Evolutionary conservation across 2,329 filamentous ascomycete species (phyloP).

Genomic region (Plenodomus biglobosus): DNA sequence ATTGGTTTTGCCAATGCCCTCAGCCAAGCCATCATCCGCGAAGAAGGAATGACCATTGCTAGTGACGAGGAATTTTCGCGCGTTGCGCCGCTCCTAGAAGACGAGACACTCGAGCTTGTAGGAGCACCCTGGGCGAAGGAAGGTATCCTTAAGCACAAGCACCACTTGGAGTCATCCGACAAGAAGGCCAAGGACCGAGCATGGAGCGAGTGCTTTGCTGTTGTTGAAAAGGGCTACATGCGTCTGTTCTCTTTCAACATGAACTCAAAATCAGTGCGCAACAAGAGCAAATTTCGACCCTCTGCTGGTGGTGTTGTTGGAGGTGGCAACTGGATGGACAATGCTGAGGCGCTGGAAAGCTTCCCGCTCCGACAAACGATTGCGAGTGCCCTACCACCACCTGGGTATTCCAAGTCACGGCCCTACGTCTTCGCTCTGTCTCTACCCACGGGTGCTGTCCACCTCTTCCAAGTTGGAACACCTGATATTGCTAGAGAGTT

Average conservation of each 20-base stretch:
- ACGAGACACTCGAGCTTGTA: conserved; percentile 86
- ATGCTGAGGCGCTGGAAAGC: conserved; percentile 83
- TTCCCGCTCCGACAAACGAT: conserved; percentile 90
- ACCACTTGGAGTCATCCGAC: conserved; percentile 86
- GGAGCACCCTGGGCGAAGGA: conserved; percentile 99
- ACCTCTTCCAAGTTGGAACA: conserved; percentile 97
- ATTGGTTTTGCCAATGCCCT: conserved; percentile 97
- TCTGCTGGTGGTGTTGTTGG: conserved; percentile 72
- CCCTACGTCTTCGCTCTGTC: conserved; percentile 95
- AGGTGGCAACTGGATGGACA: conserved; percentile 97
- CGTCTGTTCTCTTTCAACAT: conserved; percentile 89
- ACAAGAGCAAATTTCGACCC: conserved; percentile 62
- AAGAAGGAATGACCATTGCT: conserved; percentile 65
- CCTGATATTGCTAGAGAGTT: conserved; percentile 94
- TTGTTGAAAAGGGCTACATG: conserved; percentile 92
- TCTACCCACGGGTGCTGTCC: conserved; percentile 87
- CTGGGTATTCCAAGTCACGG: conserved; percentile 86
- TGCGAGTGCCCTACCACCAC: conserved; percentile 83
- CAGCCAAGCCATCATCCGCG: conserved; percentile 93
- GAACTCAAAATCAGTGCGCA: conserved; percentile 70
- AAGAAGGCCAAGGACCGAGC: conserved; percentile 92
- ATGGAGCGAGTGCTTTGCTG: conserved; percentile 94
- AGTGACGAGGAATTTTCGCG: conserved; percentile 61
- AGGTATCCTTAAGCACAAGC: conserved; percentile 92
- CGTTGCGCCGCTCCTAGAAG: conserved; percentile 73